phyloP scores from a whole-genome alignment of 768 basidiomycete genomes.

The Trametes coccinea region DNA sequence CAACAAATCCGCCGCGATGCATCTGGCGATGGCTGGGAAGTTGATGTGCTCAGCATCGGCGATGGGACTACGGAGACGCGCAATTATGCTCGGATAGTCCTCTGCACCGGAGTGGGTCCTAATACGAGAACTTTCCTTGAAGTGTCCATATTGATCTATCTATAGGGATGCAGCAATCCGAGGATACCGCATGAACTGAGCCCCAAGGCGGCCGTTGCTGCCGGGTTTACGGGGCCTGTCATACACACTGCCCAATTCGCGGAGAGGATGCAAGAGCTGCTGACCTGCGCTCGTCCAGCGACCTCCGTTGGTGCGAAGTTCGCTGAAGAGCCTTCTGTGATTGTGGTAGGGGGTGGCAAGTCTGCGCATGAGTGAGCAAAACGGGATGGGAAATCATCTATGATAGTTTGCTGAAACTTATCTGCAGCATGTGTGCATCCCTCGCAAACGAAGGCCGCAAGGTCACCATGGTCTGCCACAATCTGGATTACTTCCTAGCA shows the following conservation, averaged over 20 bases:
- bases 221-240: slow-evolving; percentile 42
- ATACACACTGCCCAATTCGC: slow-evolving; percentile 55
- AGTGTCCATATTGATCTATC: too few relatives aligned
- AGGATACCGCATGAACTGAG: slow-evolving; percentile 45
- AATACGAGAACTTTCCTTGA: too few relatives aligned
- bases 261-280: slow-evolving; percentile 41
- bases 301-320: neutral
- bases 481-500: slow-evolving; percentile 51
- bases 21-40: slow-evolving; percentile 42
- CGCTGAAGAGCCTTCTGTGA: slow-evolving; percentile 32
- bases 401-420: neutral
- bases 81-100: slow-evolving; percentile 49
- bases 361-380: slow-evolving; percentile 58
- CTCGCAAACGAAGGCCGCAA: slow-evolving; percentile 48
- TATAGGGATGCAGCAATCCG: slow-evolving; percentile 57
- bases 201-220: slow-evolving; percentile 36
- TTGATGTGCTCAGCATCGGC: slow-evolving; percentile 39
- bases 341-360: slow-evolving; percentile 66
- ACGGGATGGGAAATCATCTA: neutral
- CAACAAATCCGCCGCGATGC: slow-evolving; percentile 37
- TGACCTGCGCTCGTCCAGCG: slow-evolving; percentile 27
- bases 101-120: slow-evolving; percentile 55
- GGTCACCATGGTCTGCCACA: slow-evolving; percentile 54
- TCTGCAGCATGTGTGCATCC: slow-evolving; percentile 38
- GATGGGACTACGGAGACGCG: slow-evolving; percentile 33